Base-by-base conservation (phyloP, 176 grass and related monocot genomes). In the Bonia amplexicaulis region DNA sequence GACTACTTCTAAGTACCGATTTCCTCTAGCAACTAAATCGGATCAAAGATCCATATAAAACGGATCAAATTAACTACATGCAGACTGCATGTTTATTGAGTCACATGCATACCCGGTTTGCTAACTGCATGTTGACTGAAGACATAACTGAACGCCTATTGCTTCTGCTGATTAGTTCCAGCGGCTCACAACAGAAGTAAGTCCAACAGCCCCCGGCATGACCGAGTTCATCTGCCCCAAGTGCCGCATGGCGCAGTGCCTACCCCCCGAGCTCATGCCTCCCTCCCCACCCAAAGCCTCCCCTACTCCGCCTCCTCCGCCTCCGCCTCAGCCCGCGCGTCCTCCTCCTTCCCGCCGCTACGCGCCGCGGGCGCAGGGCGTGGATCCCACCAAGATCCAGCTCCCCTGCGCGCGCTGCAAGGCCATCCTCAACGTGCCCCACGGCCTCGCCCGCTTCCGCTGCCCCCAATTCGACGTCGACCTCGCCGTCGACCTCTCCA, bases 201-300 rank as follows among this genome's bases (percentile, higher is more conserved):
- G n/a, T n/a, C n/a, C n/a, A n/a, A n/a, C n/a, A n/a, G 87, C 55
- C 25, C 66, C 84, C 9, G 92, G 92, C 79, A 80, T 97, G 90
- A 92, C 79, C n/a, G 90, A 97, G 87, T 97, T 97, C 82, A 86
- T 87, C 74, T 97, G 95, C 80, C 95, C 95, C 73, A 91, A 76
- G 72, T 97, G 95, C 82, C 69, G 82, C 63, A 80, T 80, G 44
- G 88, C 82, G 54, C 92, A 97, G 82, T 81, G 88, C 80, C 92
- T 97, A 3, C 95, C 95, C 7, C 92, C 95, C 0, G 79, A 97
- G 87, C 87, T 97, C 64, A 84, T 90, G 76, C 82, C 83, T 31
- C 37, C 53, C 49, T 69, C 81, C 41, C 55, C 69, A 7, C 55
- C 80, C 54, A 83, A 83, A 26, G 82, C 71, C 45, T 76, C 78